These are phyloP conservation scores for Sporothrix dimorphospora DNA, from an alignment of 2,329 filamentous ascomycete genomes.

Conservation along the genomic window DNA sequence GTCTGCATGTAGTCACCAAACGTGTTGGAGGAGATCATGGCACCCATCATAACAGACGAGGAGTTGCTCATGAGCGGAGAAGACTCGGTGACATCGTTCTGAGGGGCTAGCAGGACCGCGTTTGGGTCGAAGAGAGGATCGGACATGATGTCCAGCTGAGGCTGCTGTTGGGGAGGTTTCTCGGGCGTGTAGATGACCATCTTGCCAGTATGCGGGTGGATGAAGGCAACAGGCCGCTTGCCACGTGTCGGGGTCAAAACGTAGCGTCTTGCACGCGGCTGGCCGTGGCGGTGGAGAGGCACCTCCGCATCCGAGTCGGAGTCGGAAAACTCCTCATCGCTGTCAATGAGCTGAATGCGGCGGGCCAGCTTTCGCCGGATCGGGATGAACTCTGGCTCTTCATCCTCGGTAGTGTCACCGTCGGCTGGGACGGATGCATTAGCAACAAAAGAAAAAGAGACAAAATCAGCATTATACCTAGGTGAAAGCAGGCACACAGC, in stretches of 20 bases:
- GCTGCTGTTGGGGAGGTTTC: conserved; percentile 35
- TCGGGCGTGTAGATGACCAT: conserved; percentile 67
- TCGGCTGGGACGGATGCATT: conserved; percentile 52
- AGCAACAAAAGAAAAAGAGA: conserved; percentile 40
- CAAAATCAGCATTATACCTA: conserved; percentile 23
- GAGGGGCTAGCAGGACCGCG: not conserved
- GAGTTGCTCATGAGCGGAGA: conserved; percentile 67
- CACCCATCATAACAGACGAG: conserved; percentile 78
- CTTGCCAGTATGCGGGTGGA: conserved; percentile 61
- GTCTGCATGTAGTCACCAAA: conserved; percentile 62
- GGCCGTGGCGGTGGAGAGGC: conserved; percentile 50
- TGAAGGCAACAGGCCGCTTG: conserved; percentile 61
- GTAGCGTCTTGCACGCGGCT: conserved; percentile 59
- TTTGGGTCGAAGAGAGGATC: conserved; percentile 9
- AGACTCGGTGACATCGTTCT: conserved; percentile 37
- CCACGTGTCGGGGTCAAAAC: conserved; percentile 54
- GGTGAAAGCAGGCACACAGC: not conserved
- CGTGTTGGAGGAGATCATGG: conserved; percentile 63
- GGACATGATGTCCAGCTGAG: not conserved
- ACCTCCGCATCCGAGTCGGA: conserved; percentile 57
- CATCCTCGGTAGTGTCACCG: conserved; percentile 65
- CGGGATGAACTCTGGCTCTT: conserved; percentile 54
- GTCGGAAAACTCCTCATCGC: conserved; percentile 51
- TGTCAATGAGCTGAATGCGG: conserved; percentile 41
- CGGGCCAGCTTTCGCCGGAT: conserved; percentile 53